phyloP scores from a whole-genome alignment of 768 basidiomycete genomes.

The Serendipita sp. region DNA sequence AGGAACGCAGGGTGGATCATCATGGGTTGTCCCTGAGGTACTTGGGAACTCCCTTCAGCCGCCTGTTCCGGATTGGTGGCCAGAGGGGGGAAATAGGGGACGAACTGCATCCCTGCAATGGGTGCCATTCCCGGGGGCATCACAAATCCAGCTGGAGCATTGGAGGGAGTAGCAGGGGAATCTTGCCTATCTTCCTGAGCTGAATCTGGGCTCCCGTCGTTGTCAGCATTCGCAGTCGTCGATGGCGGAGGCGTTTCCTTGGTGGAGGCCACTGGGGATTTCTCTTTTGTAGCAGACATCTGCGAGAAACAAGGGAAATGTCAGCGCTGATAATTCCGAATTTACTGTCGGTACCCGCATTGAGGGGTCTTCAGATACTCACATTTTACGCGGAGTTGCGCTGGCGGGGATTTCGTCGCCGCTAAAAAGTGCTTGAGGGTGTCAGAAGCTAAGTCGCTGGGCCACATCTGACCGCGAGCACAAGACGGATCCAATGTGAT shows the following conservation, averaged over 20 bases:
- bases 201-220: no score
- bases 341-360: neutral
- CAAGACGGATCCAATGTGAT: no score
- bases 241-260: no score
- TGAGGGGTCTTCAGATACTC: neutral
- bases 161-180: neutral
- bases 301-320: neutral
- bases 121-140: constrained; percentile 1
- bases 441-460: neutral
- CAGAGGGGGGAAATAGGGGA: constrained; percentile 9
- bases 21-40: neutral
- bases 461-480: no score
- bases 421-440: neutral
- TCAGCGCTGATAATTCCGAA: neutral
- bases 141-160: neutral
- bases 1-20: neutral
- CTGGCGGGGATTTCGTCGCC: neutral
- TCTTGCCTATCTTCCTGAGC: no score
- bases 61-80: neutral
- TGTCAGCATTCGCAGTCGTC: no score
- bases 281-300: neutral
- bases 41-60: neutral
- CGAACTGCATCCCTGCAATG: constrained; percentile 8
- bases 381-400: neutral
- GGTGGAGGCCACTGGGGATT: neutral